These are phyloP conservation scores for Zanthoxylum bungeanum DNA, from an alignment of 345 rosid species.

Conservation along the genomic window DNA sequence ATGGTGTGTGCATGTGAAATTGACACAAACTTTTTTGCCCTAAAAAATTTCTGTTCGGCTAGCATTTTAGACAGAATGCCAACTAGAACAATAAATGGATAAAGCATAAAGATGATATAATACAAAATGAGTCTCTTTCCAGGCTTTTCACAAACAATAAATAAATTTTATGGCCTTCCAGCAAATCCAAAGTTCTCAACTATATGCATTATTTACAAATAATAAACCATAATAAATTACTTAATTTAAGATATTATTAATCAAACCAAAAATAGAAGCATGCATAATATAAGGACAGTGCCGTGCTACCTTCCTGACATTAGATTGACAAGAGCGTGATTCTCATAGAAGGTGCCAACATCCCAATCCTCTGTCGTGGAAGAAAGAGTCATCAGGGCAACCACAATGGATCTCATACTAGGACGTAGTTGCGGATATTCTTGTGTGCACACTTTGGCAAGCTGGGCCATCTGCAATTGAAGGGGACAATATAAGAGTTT, in stretches of 20 bases:
- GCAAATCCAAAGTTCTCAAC: neutral
- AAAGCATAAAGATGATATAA: neutral
- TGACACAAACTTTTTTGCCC: too few relatives aligned
- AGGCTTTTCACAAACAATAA: neutral
- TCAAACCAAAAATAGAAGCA: too few relatives aligned
- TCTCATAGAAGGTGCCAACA: slow-evolving; percentile 59
- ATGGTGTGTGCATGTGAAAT: too few relatives aligned
- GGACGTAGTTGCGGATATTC: slow-evolving; percentile 81
- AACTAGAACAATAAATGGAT: neutral
- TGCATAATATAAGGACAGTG: neutral
- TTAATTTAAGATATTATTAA: too few relatives aligned
- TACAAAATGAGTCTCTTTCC: neutral
- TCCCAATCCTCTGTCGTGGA: slow-evolving; percentile 88
- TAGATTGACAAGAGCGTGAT: slow-evolving; percentile 65
- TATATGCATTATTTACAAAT: neutral
- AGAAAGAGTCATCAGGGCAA: slow-evolving; percentile 79
- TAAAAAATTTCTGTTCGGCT: too few relatives aligned
- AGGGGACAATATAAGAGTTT: slow-evolving; percentile 6
- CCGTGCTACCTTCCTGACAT: slow-evolving; percentile 67
- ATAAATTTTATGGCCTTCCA: neutral
- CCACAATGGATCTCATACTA: slow-evolving; percentile 86
- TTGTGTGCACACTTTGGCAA: slow-evolving; percentile 84
- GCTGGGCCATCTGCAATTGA: slow-evolving; percentile 73
- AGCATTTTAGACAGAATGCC: too few relatives aligned
- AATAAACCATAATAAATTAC: too few relatives aligned